phyloP scores from a whole-genome alignment of 164 flowering plant genomes.

The Vitis vinifera region DNA sequence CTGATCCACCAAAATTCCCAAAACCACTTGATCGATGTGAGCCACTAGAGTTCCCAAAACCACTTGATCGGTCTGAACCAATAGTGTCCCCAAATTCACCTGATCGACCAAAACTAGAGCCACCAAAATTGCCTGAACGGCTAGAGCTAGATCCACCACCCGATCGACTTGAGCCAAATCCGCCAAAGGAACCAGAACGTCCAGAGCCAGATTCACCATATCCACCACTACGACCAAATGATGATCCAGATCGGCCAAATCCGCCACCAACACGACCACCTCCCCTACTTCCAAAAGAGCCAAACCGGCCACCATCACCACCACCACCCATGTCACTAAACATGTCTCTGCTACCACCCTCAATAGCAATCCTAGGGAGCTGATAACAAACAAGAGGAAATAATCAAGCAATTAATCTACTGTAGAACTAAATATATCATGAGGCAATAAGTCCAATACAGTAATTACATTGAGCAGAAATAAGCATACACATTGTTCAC shows the following conservation, averaged over 20 bases:
- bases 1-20: slow-evolving; percentile 25
- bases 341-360: slow-evolving; percentile 41
- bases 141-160: slow-evolving; percentile 13
- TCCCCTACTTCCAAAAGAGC: slow-evolving; percentile 30
- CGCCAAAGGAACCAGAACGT: slow-evolving; percentile 12
- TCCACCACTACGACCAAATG: slow-evolving; percentile 14
- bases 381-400: slow-evolving; percentile 19
- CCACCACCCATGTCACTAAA: slow-evolving; percentile 33
- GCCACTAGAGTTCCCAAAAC: slow-evolving; percentile 27
- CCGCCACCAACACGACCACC: slow-evolving; percentile 34
- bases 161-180: slow-evolving; percentile 2
- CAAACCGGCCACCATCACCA: slow-evolving; percentile 26
- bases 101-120: slow-evolving; percentile 11
- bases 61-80: slow-evolving; percentile 9
- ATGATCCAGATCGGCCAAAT: slow-evolving; percentile 1
- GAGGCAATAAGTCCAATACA: not conserved
- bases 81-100: slow-evolving; percentile 22
- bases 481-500: not conserved
- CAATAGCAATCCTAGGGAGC: slow-evolving; percentile 70
- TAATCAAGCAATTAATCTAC: slow-evolving; percentile 5
- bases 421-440: too few species aligned
- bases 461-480: not conserved
- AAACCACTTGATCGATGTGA: slow-evolving; percentile 6
- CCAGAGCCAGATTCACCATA: slow-evolving; percentile 13
- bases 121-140: slow-evolving; percentile 8